Evolutionary conservation across 352 stramenopile species (phyloP).

Genomic region (Globisporangium recalcitrans): DNA sequence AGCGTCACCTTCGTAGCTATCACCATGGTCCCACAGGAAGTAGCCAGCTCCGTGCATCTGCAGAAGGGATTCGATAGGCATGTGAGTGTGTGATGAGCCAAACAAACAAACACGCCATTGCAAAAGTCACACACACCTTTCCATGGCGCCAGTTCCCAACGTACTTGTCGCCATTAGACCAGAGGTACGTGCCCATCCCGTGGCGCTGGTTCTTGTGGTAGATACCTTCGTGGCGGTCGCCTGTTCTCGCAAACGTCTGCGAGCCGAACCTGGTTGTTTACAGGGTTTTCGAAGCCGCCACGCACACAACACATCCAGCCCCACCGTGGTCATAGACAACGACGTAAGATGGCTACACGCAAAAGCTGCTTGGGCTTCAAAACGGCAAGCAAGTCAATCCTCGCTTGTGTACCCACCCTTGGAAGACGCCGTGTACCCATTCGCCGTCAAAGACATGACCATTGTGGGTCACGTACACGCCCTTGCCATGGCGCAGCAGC

Average conservation of each 20-base stretch:
- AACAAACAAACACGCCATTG: neutral
- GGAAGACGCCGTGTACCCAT: constrained; percentile 77
- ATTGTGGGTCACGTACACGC: constrained; percentile 40
- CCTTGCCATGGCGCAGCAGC: constrained; percentile 54
- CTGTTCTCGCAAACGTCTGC: constrained; percentile 71
- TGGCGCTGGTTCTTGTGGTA: constrained; percentile 85
- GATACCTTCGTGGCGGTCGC: constrained; percentile 84
- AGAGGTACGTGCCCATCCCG: constrained; percentile 80
- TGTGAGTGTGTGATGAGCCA: neutral
- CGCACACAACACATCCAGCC: constrained; percentile 2
- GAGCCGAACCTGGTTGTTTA: constrained; percentile 61
- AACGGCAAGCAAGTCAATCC: neutral
- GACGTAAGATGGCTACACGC: neutral
- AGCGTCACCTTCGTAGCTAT: constrained; percentile 66
- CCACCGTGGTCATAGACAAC: constrained; percentile 4
- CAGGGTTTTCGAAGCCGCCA: neutral
- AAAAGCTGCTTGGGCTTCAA: neutral
- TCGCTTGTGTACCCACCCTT: constrained; percentile 54
- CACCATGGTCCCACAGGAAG: constrained; percentile 71
- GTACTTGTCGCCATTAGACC: constrained; percentile 88
- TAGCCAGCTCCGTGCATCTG: constrained; percentile 75
- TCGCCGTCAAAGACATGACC: constrained; percentile 77
- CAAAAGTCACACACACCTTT: constrained; percentile 34
- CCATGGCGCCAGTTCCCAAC: constrained; percentile 77
- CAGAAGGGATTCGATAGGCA: neutral